Evolutionary conservation across 345 rosid species (phyloP).

Genomic region (Draba incana): DNA sequence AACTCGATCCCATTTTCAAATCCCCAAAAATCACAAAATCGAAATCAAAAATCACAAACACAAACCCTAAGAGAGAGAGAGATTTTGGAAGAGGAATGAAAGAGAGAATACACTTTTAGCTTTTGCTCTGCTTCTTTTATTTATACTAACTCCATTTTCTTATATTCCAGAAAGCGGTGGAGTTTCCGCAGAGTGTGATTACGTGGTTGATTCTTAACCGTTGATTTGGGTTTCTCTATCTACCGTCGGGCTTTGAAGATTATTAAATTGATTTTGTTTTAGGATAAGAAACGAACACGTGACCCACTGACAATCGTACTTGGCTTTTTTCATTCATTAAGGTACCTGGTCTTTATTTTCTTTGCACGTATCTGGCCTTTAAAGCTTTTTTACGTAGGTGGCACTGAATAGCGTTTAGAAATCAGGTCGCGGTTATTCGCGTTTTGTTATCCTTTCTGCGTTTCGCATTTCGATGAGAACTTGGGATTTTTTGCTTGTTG

Average conservation of each 20-base stretch:
- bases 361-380: conserved; percentile 33
- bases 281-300: conserved; percentile 28
- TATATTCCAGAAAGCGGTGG: conserved; percentile 38
- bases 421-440: neutral
- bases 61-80: neutral
- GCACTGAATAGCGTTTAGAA: neutral
- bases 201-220: conserved; percentile 20
- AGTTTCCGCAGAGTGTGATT: neutral
- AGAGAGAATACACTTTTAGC: neutral
- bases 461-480: neutral
- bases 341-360: conserved; percentile 31
- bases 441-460: conserved; percentile 14
- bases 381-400: conserved; percentile 18
- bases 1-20: conserved; percentile 39
- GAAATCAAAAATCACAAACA: neutral
- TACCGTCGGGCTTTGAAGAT: neutral
- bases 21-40: neutral
- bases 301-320: conserved; percentile 18
- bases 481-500: too few species aligned
- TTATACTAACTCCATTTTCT: conserved; percentile 4
- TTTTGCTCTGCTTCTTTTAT: conserved; percentile 12
- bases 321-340: conserved; percentile 9
- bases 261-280: neutral
- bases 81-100: conserved; percentile 6
- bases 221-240: neutral